Evolutionary conservation across 495 filamentous ascomycete genomes (phyloP), one percentile per base, ranked within the genome.

Genomic region (Daldinia vernicosa): DNA sequence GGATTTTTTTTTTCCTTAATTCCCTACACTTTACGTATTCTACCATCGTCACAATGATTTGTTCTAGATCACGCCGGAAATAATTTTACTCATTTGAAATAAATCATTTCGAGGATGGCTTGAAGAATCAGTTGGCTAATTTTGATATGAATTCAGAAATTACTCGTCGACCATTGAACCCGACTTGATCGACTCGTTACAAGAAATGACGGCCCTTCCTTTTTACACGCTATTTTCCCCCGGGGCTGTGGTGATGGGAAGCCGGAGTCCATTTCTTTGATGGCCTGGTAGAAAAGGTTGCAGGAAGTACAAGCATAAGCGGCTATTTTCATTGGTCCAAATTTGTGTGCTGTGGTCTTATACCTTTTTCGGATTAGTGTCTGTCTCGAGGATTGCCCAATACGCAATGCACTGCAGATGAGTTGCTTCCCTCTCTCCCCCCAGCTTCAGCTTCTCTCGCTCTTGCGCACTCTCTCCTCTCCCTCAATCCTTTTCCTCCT

Each of bases 401-500:
- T 72, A 37, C 60, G 71, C 43, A 60, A 61, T 58, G 53, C 17
- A 37, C 26, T 59, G 53, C 69, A 63, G 59, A 60, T 70, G 65
- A 63, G 71, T 72, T 64, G 64, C 57, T 52, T 74, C 62, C 66
- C 66, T 66, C 58, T 61, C 40, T 60, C 69, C 71, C 71, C 50
- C 50, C 50, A 53, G 26, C 50, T 47, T 53, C 53, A 35, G 27
- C 53, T 56, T 30, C 27, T 56, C 14, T 30, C n/a, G 28, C 53
- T 56, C 30, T 35, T 32, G n/a, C 28, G 15, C 28, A 32, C 53
- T 56, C 17, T 56, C 53, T 35, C 27, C 22, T 56, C 53, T 56
- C 30, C 53, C 30, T 56, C 27, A 35, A 56, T 35, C 53, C 53
- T 19, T 56, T 56, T 56, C 53, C 17, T 35, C 33, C 11, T 56